These are phyloP conservation scores for Zarea fungicola DNA, from an alignment of 2,329 filamentous ascomycete species.

Conservation along the genomic window DNA sequence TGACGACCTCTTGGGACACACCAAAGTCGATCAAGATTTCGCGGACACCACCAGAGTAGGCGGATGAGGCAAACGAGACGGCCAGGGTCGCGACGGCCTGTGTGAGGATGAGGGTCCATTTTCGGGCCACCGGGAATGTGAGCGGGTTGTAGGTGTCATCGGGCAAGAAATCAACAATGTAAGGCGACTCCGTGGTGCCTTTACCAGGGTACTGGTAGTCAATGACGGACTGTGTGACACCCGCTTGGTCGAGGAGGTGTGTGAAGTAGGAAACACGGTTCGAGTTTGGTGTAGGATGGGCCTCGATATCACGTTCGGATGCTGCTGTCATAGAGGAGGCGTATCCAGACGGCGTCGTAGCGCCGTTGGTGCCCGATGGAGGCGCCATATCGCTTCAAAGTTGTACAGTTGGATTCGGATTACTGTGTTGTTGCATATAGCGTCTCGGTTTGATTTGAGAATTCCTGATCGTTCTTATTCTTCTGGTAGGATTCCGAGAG, in stretches of 20 bases:
- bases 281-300: constrained; percentile 27
- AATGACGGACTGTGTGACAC: constrained; percentile 52
- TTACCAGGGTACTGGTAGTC: constrained; percentile 51
- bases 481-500: too few relatives aligned
- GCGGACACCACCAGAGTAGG: constrained; percentile 54
- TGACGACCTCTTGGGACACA: constrained; percentile 46
- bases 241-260: constrained; percentile 52
- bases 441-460: too few relatives aligned
- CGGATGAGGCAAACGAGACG: constrained; percentile 65
- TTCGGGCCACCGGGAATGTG: constrained; percentile 49
- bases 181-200: constrained; percentile 64
- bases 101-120: constrained; percentile 61
- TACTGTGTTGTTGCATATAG: too few relatives aligned
- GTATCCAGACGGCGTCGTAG: constrained; percentile 5
- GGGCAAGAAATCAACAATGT: constrained; percentile 61
- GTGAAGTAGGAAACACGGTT: constrained; percentile 41
- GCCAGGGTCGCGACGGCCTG: constrained; percentile 63
- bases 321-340: constrained; percentile 26
- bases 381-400: constrained; percentile 5
- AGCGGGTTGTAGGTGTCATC: constrained; percentile 64
- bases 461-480: too few relatives aligned
- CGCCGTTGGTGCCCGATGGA: not conserved
- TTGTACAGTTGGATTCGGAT: too few relatives aligned
- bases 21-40: constrained; percentile 52
- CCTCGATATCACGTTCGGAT: constrained; percentile 38